phyloP scores from a whole-genome alignment of 148 eudicot genomes.

The Cornus controversa region DNA sequence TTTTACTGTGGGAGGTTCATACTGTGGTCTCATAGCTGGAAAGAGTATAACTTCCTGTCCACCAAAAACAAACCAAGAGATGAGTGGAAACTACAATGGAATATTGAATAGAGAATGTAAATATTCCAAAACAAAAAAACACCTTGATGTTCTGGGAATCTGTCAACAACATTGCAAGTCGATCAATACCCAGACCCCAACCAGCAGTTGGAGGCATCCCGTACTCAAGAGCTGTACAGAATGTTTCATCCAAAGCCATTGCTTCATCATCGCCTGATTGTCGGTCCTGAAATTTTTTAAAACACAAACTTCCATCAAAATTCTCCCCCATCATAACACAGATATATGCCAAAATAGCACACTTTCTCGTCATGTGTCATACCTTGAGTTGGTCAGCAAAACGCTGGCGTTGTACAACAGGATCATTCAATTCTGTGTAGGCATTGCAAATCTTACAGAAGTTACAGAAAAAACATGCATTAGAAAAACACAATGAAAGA shows the following conservation, averaged over 20 bases:
- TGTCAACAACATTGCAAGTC: constrained; percentile 82
- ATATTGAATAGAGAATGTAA: no score
- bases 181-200: constrained; percentile 92
- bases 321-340: not conserved
- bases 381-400: constrained; percentile 99
- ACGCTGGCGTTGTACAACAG: constrained; percentile 87
- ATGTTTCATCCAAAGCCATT: constrained; percentile 94
- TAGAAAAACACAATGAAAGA: not conserved
- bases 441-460: constrained; percentile 85
- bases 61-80: not conserved
- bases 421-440: constrained; percentile 92
- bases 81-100: not conserved
- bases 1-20: constrained; percentile 68
- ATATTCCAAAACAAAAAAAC: not conserved
- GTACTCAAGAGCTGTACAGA: constrained; percentile 84
- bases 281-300: constrained; percentile 63
- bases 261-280: constrained; percentile 98
- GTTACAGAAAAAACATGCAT: not conserved
- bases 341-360: not conserved
- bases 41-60: constrained; percentile 87
- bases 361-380: constrained; percentile 11
- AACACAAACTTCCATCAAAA: constrained; percentile 1
- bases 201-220: constrained; percentile 96
- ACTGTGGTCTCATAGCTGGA: constrained; percentile 96
- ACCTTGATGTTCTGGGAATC: constrained; percentile 97